Percentiles rank a stretch among this genome's conserved stretches.
phyloP scores from a whole-genome alignment of 2,329 filamentous ascomycete genomes.

The Pseudogymnoascus sp. region DNA sequence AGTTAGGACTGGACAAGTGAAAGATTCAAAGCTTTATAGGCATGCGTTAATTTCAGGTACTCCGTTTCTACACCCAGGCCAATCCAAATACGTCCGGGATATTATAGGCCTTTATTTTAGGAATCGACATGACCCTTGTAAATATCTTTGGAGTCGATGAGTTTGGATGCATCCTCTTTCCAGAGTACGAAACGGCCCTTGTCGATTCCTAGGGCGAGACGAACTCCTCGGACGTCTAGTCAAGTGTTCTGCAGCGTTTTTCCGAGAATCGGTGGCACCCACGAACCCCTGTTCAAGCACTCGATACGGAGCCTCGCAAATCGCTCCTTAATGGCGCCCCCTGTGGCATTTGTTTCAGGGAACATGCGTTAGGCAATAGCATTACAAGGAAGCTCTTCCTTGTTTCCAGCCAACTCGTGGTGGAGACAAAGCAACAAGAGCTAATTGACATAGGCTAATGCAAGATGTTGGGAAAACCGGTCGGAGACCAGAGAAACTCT shows the following conservation, averaged over 20 bases:
- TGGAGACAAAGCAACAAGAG: conserved; percentile 10
- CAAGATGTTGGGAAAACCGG: no score
- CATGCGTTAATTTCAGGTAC: not conserved
- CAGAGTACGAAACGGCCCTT: conserved; percentile 3
- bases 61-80: not conserved
- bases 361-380: conserved; percentile 33
- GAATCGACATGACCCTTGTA: conserved; percentile 3
- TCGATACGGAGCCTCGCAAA: conserved; percentile 30
- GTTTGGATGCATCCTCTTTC: conserved; percentile 8
- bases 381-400: conserved; percentile 33
- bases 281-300: conserved; percentile 33
- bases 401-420: conserved; percentile 19
- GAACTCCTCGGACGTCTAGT: conserved; percentile 19
- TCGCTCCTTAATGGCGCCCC: conserved; percentile 32
- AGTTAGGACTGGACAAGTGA: not conserved
- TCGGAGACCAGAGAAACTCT: no score
- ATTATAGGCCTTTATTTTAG: not conserved
- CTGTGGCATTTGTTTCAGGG: conserved; percentile 31
- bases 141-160: conserved; percentile 6
- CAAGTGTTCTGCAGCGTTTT: conserved; percentile 22
- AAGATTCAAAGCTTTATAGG: not conserved
- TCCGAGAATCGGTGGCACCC: conserved; percentile 32
- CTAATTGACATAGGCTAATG: conserved; percentile 3
- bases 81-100: not conserved
- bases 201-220: not conserved